Evolutionary conservation across 805 yeast species (phyloP).

Genomic region (Cyberlindnera xishuangbannaensis): DNA sequence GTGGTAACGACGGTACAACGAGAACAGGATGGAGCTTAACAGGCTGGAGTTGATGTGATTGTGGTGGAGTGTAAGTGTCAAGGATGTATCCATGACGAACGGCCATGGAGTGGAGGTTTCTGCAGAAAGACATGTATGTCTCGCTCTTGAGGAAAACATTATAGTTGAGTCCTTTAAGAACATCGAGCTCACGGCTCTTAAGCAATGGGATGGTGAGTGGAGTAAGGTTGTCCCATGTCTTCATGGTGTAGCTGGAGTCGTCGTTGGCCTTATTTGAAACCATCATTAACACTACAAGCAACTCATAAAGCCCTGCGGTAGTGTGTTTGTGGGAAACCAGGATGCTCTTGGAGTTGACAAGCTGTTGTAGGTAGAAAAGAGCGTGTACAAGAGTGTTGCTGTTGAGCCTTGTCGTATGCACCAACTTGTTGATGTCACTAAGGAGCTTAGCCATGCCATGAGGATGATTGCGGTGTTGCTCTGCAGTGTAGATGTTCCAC

Average conservation of each 20-base stretch:
- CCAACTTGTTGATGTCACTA: conserved; percentile 11
- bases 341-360: too few relatives aligned
- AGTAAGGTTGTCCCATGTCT: conserved; percentile 39
- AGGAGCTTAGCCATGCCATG: neutral
- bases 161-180: conserved; percentile 20
- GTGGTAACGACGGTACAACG: too few relatives aligned
- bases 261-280: conserved; percentile 40
- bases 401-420: conserved; percentile 18
- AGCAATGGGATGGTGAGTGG: conserved; percentile 11
- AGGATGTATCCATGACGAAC: too few relatives aligned
- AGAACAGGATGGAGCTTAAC: too few relatives aligned
- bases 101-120: too few relatives aligned
- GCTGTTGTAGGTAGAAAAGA: conserved; percentile 15
- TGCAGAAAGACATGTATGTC: conserved; percentile 1
- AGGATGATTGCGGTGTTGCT: conserved; percentile 1
- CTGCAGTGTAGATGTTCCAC: conserved; percentile 14
- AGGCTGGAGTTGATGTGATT: conserved; percentile 8
- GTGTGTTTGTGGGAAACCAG: conserved; percentile 3
- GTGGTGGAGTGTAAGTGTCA: too few relatives aligned
- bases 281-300: conserved; percentile 29
- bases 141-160: conserved; percentile 19
- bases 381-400: conserved; percentile 15
- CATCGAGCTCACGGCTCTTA: conserved; percentile 15
- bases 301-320: conserved; percentile 13
- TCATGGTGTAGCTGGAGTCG: conserved; percentile 45